Evolutionary conservation across 83 land plant genomes (phyloP), one percentile per base, ranked within the genome.

Genomic region (Isoetes engelmannii): DNA sequence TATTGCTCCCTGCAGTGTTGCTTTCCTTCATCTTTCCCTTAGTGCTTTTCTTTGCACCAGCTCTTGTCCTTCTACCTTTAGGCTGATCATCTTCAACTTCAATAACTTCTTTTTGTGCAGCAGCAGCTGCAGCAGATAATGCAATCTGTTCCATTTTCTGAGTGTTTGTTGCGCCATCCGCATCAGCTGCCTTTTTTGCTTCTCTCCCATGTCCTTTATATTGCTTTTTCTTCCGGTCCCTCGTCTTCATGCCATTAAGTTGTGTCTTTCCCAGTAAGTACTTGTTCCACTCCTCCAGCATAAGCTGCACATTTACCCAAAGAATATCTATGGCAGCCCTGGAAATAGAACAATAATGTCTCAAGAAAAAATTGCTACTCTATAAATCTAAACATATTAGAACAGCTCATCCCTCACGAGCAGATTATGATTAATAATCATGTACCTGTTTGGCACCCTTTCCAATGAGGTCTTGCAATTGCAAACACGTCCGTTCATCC

Each of bases 401-500:
- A 49, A 49, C 53, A 49, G 10, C 54, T 51, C 1, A 51, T 12
- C 54, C 54, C 54, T 12, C 0, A 51, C 3, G 15, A 51, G 54
- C 54, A 51, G 54, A 51, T n/a, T 51, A 12, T 45, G 47, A 5
- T 44, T 66, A 49, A 66, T 20, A 66, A 7, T 66, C 10, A 50
- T 9, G 63, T 66, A 91, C 96, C 84, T 86, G 83, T 20, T 81
- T 71, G 47, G 94, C 72, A 7, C 85, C 87, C 66, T 80, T 85
- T 6, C 5, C 63, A 7, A 95, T 81, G 75, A 69, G 84, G 65
- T 89, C 89, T 79, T 91, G 87, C 63, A 95, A 82, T 73, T 89
- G 97, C 75, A 85, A 78, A 72, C 91, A 91, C 48, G 97, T 86
- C 28, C 87, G 84, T 65, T 91, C 99, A 85, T 95, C 99, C 71